phyloP scores from a whole-genome alignment of 108 stramenopile genomes.

The Fragilariopsis cylindrus region DNA sequence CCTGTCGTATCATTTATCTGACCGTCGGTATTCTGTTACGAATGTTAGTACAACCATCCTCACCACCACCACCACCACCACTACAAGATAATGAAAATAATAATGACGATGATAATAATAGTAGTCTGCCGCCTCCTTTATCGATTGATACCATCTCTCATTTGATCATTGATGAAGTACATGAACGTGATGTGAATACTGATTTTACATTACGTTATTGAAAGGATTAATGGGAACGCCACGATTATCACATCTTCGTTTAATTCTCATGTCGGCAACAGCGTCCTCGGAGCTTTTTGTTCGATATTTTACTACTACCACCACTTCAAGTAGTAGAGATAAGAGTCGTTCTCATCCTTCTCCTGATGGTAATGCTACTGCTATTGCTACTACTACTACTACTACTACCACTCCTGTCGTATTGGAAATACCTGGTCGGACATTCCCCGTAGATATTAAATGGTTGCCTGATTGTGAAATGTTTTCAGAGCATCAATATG shows the following conservation, averaged over 20 bases:
- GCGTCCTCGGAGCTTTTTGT: conserved; percentile 97
- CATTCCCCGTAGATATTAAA: conserved; percentile 54
- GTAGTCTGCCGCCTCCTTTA: neutral
- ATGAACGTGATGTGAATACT: conserved; percentile 96
- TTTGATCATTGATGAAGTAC: conserved; percentile 97
- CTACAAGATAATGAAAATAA: neutral
- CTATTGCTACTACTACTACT: neutral
- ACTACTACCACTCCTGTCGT: conserved; percentile 88
- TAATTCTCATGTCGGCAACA: conserved; percentile 97
- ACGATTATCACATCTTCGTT: conserved; percentile 84
- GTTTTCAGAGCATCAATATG: conserved; percentile 13
- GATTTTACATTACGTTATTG: conserved; percentile 96
- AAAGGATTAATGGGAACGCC: conserved; percentile 87
- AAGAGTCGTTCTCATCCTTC: neutral
- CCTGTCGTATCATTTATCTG: conserved; percentile 65
- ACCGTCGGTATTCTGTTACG: conserved; percentile 88
- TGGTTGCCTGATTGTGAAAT: conserved; percentile 58
- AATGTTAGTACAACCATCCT: conserved; percentile 53
- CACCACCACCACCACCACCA: neutral
- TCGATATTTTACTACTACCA: conserved; percentile 91
- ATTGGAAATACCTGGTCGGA: conserved; percentile 77
- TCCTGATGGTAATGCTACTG: too few species aligned
- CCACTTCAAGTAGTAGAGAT: conserved; percentile 41
- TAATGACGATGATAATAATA: neutral
- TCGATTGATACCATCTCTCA: conserved; percentile 45